Conservation (phyloP, 768 basidiomycete genomes). For the Cyclocybe aegerita region DNA sequence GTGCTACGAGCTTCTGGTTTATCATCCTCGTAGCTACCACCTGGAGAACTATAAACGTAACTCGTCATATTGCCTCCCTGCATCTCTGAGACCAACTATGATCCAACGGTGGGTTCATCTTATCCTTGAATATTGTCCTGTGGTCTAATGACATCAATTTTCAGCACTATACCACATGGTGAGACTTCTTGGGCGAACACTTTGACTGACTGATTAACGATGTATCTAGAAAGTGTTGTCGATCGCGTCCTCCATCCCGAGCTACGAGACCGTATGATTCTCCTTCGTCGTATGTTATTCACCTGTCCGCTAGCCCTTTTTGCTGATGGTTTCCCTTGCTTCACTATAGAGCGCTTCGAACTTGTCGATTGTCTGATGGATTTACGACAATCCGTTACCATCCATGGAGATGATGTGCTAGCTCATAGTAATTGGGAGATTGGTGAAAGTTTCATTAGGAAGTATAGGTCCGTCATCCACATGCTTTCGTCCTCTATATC, state of each 20-base stretch:
- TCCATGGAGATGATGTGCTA: constrained; percentile 93
- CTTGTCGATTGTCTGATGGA: constrained; percentile 79
- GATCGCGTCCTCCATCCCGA: constrained; percentile 89
- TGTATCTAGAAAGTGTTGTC: constrained; percentile 75
- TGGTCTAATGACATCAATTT: constrained; percentile 7
- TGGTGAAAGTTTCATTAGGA: constrained; percentile 75
- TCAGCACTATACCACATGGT: constrained; percentile 85
- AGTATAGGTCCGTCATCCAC: constrained; percentile 64
- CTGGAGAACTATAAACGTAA: constrained; percentile 88
- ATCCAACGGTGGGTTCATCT: constrained; percentile 64
- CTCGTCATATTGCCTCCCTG: constrained; percentile 82
- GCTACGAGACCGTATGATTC: constrained; percentile 87
- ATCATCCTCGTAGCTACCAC: constrained; percentile 63
- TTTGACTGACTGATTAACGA: constrained; percentile 11
- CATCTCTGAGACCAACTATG: constrained; percentile 84
- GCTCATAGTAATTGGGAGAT: constrained; percentile 91
- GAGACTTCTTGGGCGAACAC: constrained; percentile 16
- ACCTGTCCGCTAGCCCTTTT: neutral
- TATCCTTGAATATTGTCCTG: constrained; percentile 1
- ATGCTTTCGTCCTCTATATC: neutral
- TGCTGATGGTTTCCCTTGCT: neutral
- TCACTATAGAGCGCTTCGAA: constrained; percentile 64
- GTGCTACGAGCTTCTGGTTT: neutral
- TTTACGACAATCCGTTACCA: constrained; percentile 62
- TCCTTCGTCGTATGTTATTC: constrained; percentile 66